Evolutionary conservation across 2,329 filamentous ascomycete genomes (phyloP).

Genomic region (Triangularia setosa): DNA sequence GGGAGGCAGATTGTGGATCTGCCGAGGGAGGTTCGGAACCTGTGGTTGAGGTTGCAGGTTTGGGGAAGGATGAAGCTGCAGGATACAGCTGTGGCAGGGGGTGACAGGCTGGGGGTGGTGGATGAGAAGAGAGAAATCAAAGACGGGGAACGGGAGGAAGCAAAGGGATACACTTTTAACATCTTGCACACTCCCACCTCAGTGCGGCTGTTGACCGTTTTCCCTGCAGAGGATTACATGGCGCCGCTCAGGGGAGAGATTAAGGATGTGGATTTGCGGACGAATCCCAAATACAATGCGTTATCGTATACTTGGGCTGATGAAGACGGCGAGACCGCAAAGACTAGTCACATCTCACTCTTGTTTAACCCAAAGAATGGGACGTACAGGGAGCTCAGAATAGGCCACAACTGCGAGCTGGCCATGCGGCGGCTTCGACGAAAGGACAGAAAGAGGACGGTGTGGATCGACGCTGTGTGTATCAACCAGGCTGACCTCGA

Average conservation of each 20-base stretch:
- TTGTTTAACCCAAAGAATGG: background rate
- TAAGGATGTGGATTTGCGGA: background rate
- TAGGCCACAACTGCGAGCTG: background rate
- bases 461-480: conserved; percentile 11
- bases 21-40: background rate
- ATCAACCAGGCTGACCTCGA: conserved; percentile 11
- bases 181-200: background rate
- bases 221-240: background rate
- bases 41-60: background rate
- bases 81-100: background rate
- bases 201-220: background rate
- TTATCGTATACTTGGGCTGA: conserved; percentile 3
- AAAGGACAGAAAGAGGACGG: background rate
- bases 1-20: background rate
- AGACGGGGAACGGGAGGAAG: background rate
- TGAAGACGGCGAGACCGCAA: background rate
- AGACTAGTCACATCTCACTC: background rate
- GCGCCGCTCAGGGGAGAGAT: background rate
- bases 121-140: background rate
- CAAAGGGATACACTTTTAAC: background rate
- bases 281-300: background rate
- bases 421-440: conserved; percentile 5
- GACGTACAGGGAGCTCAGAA: background rate
- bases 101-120: background rate
- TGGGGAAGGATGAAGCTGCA: background rate